Base-by-base conservation (phyloP, 2,329 filamentous ascomycete species). In the Clarireedia monteithiana region DNA sequence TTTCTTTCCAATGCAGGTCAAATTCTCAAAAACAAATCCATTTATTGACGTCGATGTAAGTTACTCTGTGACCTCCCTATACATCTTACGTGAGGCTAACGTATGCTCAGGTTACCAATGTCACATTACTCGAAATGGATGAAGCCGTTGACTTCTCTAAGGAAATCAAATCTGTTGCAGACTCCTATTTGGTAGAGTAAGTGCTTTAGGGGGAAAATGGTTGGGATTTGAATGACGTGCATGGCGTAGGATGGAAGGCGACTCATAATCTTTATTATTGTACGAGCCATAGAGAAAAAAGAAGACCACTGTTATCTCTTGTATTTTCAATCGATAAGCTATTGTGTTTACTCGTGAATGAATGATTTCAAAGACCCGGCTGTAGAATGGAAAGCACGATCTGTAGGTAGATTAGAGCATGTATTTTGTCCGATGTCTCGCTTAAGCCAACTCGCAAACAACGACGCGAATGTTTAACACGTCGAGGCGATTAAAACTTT, bases 1-100 rank as follows among this genome's bases (percentile, higher is more conserved):
- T 66, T 97, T 97, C 76, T 99, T 99, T 84, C 94, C 94, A 1
- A 97, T 99, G 91, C 86, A 82, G 53, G 85, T 97, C 59, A 82
- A 85, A 54, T 99, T 99, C 74, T 85, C 83, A 61, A 96, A 95
- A 80, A 81, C 83, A 44, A 83, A 80, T 57, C 92, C 94, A 27
- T 96, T 89, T 71, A 81, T 97, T 50, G 90, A 96, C 66, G 89
- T 99, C 61, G 91, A 96, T 75, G 92, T 97, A 78, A 85, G 87
- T 17, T 36, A 46, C 9, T 15, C 6, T n/a, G 10, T 45, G 27
- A 42, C 38, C 40, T 9, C 30, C 34, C 26, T 12, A 17, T 14
- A n/a, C 38, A 51, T 54, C 17, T 46, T 51, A 51, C 40, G 44
- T 54, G 53, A 54, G 56, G 20, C 65, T 71, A 71, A 70, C 59